Conservation (phyloP, 768 basidiomycete genomes). For the Auriscalpium vulgare region DNA sequence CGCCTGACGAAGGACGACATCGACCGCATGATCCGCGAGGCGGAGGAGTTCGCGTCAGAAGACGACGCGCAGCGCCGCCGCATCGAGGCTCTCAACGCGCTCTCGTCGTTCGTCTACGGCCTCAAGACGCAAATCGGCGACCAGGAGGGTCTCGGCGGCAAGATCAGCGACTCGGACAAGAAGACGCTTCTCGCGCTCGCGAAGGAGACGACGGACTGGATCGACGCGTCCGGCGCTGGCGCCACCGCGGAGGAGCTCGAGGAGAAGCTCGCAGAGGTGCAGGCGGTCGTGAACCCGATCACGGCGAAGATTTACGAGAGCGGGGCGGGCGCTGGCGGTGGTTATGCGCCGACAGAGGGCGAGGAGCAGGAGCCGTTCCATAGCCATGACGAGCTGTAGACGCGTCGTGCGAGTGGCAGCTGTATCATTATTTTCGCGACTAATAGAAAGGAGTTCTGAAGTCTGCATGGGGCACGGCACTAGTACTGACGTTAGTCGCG, state of each 20-base stretch:
- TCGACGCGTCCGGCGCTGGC: slow-evolving; percentile 70
- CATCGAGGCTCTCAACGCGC: slow-evolving; percentile 76
- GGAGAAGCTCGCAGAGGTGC: slow-evolving; percentile 61
- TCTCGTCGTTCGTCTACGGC: slow-evolving; percentile 78
- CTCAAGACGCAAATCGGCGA: slow-evolving; percentile 85
- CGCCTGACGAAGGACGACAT: slow-evolving; percentile 62
- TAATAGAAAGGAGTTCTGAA: too few relatives aligned
- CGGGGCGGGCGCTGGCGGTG: slow-evolving; percentile 11
- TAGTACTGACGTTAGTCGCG: too few relatives aligned
- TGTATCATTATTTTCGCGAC: too few relatives aligned
- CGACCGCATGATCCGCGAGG: slow-evolving; percentile 92
- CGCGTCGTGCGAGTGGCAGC: too few relatives aligned
- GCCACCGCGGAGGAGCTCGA: slow-evolving; percentile 86
- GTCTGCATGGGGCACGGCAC: too few relatives aligned
- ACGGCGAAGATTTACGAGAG: slow-evolving; percentile 33
- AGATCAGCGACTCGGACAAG: slow-evolving; percentile 75
- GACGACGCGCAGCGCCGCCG: slow-evolving; percentile 74
- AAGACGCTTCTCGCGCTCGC: slow-evolving; percentile 71
- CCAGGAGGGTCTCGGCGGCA: slow-evolving; percentile 85
- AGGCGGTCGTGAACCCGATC: slow-evolving; percentile 36
- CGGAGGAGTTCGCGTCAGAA: slow-evolving; percentile 82
- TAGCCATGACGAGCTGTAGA: slow-evolving; percentile 38
- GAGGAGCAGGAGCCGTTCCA: slow-evolving; percentile 32
- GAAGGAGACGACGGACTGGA: slow-evolving; percentile 90
- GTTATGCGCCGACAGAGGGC: slow-evolving; percentile 19